A percentile compares a stretch with the other conserved stretches of the same genome.
Conservation (phyloP, 352 stramenopile species). For the Phytophthora nicotianae region DNA sequence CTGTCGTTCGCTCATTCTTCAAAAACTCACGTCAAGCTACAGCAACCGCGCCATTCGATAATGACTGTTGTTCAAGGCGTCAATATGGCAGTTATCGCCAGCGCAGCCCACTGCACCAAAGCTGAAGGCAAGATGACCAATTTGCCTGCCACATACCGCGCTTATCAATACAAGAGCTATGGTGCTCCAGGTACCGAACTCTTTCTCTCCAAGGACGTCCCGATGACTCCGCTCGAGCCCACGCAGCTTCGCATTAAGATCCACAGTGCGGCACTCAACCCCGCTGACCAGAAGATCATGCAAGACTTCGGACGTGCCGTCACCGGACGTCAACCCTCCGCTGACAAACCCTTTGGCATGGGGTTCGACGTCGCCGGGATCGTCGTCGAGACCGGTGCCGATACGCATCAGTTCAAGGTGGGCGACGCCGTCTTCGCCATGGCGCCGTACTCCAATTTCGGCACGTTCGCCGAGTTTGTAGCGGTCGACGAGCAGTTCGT, state of each 20-base stretch:
- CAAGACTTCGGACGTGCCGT: slow-evolving; percentile 40
- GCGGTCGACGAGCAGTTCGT: slow-evolving; percentile 45
- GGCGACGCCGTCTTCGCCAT: slow-evolving; percentile 74
- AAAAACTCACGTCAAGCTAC: not conserved
- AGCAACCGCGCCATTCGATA: not conserved
- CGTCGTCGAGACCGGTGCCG: slow-evolving; percentile 54
- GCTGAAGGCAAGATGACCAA: not conserved
- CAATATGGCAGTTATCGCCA: not conserved
- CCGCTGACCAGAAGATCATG: slow-evolving; percentile 69
- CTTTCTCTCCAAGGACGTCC: slow-evolving; percentile 18
- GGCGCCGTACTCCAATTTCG: slow-evolving; percentile 36
- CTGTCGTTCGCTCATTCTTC: not conserved
- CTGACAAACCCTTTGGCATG: slow-evolving; percentile 44
- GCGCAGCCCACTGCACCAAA: not conserved
- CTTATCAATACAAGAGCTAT: not conserved
- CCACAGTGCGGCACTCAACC: slow-evolving; percentile 63
- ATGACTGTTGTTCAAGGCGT: not conserved
- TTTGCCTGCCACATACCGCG: not conserved
- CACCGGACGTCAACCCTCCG: slow-evolving; percentile 33
- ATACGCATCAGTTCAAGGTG: slow-evolving; percentile 51
- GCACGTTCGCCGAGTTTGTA: slow-evolving; percentile 63
- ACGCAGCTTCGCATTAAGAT: slow-evolving; percentile 67
- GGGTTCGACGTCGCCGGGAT: slow-evolving; percentile 72
- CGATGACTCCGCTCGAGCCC: slow-evolving; percentile 14
- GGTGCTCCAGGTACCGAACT: not conserved